These are phyloP conservation scores for Favolaschia claudopus DNA, from an alignment of 768 basidiomycete species.

Conservation along the genomic window DNA sequence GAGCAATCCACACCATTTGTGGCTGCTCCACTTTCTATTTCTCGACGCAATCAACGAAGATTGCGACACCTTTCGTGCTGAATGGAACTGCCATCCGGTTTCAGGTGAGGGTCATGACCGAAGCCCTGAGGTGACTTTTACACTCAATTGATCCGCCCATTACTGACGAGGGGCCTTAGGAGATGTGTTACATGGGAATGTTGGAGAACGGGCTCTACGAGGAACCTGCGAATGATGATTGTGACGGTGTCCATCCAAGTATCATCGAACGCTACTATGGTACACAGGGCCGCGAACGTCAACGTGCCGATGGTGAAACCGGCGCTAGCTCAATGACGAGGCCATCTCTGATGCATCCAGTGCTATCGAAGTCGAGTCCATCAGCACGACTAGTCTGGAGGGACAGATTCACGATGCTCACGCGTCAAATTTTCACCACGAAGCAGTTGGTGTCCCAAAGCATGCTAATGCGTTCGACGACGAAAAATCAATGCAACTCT, in stretches of 20 bases:
- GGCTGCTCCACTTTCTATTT: conserved; percentile 7
- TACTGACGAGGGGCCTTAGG: background rate
- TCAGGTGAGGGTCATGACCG: conserved; percentile 20
- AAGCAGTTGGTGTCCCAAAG: conserved; percentile 6
- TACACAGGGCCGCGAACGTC: background rate
- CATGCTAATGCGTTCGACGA: conserved; percentile 9
- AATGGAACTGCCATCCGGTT: conserved; percentile 42
- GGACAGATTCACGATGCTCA: conserved; percentile 6
- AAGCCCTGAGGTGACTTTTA: background rate
- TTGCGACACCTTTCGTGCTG: conserved; percentile 19
- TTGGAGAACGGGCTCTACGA: conserved; percentile 4
- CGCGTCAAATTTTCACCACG: conserved; percentile 11
- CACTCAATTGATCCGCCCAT: background rate
- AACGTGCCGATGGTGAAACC: background rate
- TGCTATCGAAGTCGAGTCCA: background rate
- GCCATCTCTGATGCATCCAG: background rate
- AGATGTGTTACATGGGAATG: conserved; percentile 11
- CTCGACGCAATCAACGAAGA: conserved; percentile 2
- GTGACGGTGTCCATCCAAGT: conserved; percentile 7
- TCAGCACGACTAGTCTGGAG: background rate
- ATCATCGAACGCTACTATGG: conserved; percentile 18
- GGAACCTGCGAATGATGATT: too few relatives aligned
- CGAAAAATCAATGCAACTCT: background rate
- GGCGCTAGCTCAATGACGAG: conserved; percentile 11
- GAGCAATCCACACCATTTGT: background rate